Base-by-base conservation (phyloP, 2,329 filamentous ascomycete species). In the Didymosphaeria variabile region DNA sequence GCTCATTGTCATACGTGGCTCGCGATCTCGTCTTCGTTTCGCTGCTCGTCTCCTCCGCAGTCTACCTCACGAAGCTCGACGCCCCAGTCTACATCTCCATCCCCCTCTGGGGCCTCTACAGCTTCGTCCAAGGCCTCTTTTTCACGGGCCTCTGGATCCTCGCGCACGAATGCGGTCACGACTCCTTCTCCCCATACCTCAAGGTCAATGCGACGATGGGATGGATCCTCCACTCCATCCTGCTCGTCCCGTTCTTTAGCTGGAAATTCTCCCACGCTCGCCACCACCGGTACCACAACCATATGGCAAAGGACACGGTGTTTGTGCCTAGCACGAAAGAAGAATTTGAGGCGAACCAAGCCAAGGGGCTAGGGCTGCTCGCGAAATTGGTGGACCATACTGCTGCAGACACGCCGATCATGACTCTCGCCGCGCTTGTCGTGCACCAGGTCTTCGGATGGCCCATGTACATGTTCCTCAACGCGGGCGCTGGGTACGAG, bases 181-280 rank as follows among this genome's bases (percentile, higher is more conserved):
- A 87, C 19, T 88, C 88, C 51, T 89, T 91, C 75, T 89, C 87
- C n/a, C 75, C 79, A 23, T 82, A 85, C 75, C 79, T 79, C 51
- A 73, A 67, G 34, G 72, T 90, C 65, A 91, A 91, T 75, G 84
- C 90, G 70, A 74, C 83, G 17, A 80, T 88, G 58, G 90, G 90
- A 61, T 90, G 88, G 81, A 73, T 85, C 52, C 77, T 88, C n/a
- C 90, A 92, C 82, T 90, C 87, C 7, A 81, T 84, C 61, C 82
- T 91, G 42, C 76, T 90, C 63, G 88, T 90, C 2, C 90, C 90
- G 3, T 92, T 89, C 80, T 91, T 91, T 80, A 88, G 86, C 52
- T 92, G 90, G 90, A 88, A 90, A 79, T 88, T 87, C 74, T 88
- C 86, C 34, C 90, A 92, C 77, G 84, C 85, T 61, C 85, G 89